These are phyloP conservation scores for Sporothrix globosa DNA, from an alignment of 2,329 filamentous ascomycete species.

Conservation along the genomic window DNA sequence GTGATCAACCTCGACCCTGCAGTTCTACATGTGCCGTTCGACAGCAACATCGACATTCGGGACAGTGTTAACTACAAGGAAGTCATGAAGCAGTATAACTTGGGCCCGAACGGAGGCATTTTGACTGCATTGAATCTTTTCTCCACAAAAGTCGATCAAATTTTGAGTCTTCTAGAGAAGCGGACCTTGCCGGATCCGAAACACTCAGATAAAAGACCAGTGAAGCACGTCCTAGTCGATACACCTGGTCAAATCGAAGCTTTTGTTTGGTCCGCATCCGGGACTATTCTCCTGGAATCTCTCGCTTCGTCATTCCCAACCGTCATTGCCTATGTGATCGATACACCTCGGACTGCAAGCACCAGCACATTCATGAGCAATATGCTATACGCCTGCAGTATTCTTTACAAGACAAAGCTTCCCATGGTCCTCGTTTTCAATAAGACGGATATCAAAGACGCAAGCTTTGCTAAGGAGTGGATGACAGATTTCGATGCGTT, in stretches of 20 bases:
- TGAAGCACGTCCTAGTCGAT: conserved; percentile 87
- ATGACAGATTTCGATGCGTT: conserved; percentile 99
- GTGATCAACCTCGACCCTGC: conserved; percentile 97
- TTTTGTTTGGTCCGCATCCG: conserved; percentile 96
- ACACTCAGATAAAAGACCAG: conserved; percentile 63
- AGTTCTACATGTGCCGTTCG: conserved; percentile 89
- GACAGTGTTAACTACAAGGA: conserved; percentile 99
- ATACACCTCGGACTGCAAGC: conserved; percentile 89
- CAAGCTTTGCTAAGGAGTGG: conserved; percentile 93
- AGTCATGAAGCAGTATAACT: conserved; percentile 99
- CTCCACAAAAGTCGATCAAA: conserved; percentile 96
- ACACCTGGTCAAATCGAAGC: conserved; percentile 98
- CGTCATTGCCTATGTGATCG: conserved; percentile 95
- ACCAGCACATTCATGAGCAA: conserved; percentile 99
- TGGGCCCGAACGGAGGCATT: conserved; percentile 96
- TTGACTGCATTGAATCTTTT: conserved; percentile 95
- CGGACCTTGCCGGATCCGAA: conserved; percentile 68
- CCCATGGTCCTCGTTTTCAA: conserved; percentile 99
- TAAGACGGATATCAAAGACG: conserved; percentile 94
- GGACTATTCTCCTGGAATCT: conserved; percentile 89
- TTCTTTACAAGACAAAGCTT: conserved; percentile 96
- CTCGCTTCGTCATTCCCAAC: conserved; percentile 94
- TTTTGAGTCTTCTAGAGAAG: conserved; percentile 87
- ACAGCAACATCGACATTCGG: conserved; percentile 97
- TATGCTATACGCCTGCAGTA: conserved; percentile 98